Conservation (phyloP, 257 asterid species). For the Lithospermum erythrorhizon region DNA sequence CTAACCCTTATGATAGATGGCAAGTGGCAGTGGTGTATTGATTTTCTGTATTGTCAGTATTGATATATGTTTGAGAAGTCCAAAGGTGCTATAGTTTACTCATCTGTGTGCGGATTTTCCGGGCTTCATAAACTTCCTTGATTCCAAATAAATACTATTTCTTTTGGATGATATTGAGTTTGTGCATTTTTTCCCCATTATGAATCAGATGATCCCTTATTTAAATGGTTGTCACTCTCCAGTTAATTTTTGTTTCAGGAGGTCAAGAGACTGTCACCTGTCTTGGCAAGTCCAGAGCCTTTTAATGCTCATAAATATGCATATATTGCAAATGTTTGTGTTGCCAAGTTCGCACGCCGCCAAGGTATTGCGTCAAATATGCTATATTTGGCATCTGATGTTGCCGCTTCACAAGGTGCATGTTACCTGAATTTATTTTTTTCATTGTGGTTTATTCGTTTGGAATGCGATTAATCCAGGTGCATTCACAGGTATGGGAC, state of each 20-base stretch:
- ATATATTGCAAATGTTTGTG: constrained; percentile 80
- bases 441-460: background rate
- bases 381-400: constrained; percentile 63
- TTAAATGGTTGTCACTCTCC: background rate
- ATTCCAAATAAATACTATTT: too few relatives aligned
- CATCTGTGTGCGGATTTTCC: background rate
- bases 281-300: constrained; percentile 52
- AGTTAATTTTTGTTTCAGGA: constrained; percentile 32
- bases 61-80: background rate
- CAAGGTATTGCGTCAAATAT: constrained; percentile 85
- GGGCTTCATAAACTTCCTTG: background rate
- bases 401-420: constrained; percentile 50
- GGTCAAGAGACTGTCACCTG: constrained; percentile 41
- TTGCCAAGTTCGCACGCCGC: constrained; percentile 85
- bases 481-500: constrained; percentile 44
- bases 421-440: background rate
- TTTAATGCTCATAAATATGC: constrained; percentile 62
- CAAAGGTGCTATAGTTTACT: background rate
- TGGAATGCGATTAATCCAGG: background rate
- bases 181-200: background rate
- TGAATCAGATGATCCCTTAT: background rate
- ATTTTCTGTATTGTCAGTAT: too few relatives aligned
- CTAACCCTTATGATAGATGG: background rate
- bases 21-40: background rate
- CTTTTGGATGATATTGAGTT: background rate